phyloP scores from a whole-genome alignment of 805 yeast genomes.

The Candida insectalens region DNA sequence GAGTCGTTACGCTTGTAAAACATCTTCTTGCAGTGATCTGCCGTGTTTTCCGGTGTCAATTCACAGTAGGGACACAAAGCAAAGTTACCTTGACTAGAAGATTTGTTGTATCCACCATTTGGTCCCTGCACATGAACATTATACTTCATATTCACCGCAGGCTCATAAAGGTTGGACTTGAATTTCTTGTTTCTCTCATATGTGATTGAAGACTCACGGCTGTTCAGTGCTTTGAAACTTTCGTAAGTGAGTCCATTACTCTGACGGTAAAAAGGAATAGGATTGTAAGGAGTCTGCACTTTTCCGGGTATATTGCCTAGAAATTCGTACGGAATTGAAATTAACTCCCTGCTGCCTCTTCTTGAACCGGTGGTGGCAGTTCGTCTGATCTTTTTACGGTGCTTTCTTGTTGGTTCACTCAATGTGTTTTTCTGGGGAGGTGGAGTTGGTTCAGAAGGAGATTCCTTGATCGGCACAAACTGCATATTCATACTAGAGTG shows the following conservation, averaged over 20 bases:
- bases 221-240: slow-evolving; percentile 6
- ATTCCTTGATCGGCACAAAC: no score
- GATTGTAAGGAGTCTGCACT: slow-evolving; percentile 1
- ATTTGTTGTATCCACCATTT: slow-evolving; percentile 3
- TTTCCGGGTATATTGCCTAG: slow-evolving; percentile 1
- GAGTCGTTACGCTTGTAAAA: slow-evolving; percentile 22
- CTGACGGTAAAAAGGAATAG: slow-evolving; percentile 2
- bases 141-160: slow-evolving; percentile 13
- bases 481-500: no score
- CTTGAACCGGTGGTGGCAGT: background rate
- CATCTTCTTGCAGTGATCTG: slow-evolving; percentile 9
- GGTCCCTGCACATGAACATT: background rate
- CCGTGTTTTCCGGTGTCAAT: slow-evolving; percentile 9
- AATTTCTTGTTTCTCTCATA: slow-evolving; percentile 13
- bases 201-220: slow-evolving; percentile 3
- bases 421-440: no score
- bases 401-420: background rate
- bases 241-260: slow-evolving; percentile 6
- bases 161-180: slow-evolving; percentile 12
- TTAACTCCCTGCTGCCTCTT: background rate
- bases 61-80: slow-evolving; percentile 23
- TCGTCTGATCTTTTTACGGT: background rate
- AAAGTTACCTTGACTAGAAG: slow-evolving; percentile 14
- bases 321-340: background rate
- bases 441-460: no score